These are phyloP conservation scores for Botrytis porri DNA, from an alignment of 2,329 filamentous ascomycete species.

Conservation along the genomic window DNA sequence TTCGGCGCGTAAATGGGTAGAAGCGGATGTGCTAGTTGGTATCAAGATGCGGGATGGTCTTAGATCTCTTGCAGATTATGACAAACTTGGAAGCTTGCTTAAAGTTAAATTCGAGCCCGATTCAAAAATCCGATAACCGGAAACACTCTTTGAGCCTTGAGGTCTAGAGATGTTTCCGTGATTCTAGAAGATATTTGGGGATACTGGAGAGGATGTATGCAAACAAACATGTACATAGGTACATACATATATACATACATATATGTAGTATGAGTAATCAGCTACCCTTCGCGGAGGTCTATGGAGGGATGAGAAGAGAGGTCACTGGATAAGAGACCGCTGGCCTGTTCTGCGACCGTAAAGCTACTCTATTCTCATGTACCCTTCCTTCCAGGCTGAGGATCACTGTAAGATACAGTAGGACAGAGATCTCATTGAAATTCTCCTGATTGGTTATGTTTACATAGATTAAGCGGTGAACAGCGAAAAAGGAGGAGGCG, in stretches of 20 bases:
- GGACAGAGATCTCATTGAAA: conserved; percentile 8
- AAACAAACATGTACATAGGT: not conserved
- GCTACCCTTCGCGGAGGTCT: not conserved
- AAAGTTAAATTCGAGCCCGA: not conserved
- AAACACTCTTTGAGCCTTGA: not conserved
- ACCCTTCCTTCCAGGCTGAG: conserved; percentile 6
- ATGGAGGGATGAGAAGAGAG: not conserved
- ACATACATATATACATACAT: not conserved
- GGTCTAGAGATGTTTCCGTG: not conserved
- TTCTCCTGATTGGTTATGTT: conserved; percentile 13
- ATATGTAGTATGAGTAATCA: not conserved
- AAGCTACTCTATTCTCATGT: not conserved
- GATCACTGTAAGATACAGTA: not conserved
- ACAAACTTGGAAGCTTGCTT: not conserved
- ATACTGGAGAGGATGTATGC: not conserved
- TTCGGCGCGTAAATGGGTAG: conserved; percentile 16
- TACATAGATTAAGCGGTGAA: conserved; percentile 9
- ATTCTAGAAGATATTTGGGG: conserved; percentile 6
- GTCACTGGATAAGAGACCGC: conserved; percentile 16
- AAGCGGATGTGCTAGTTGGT: not conserved
- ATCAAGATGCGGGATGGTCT: conserved; percentile 8
- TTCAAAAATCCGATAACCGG: not conserved
- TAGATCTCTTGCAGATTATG: conserved; percentile 13
- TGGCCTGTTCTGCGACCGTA: conserved; percentile 5
- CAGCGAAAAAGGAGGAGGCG: conserved; percentile 10